These are phyloP conservation scores for Cerioporus squamosus DNA, from an alignment of 1,284 basidiomycete genomes.

Conservation along the genomic window DNA sequence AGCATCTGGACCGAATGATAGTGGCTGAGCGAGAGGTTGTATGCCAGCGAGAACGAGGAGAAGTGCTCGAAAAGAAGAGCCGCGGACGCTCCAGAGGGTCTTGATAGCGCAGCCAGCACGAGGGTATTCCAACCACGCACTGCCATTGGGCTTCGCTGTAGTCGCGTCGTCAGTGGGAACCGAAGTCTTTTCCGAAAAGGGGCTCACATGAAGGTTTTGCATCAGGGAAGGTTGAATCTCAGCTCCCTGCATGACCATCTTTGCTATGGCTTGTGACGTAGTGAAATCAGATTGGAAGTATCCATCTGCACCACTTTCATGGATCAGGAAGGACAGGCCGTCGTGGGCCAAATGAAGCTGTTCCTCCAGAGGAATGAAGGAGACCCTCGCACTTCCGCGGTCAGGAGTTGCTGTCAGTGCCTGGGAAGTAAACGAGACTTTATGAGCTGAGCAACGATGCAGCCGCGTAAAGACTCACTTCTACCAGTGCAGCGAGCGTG, in stretches of 20 bases:
- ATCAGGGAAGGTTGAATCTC: constrained; percentile 30
- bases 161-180: neutral
- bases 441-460: neutral
- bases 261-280: constrained; percentile 54
- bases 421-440: constrained; percentile 11
- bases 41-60: constrained; percentile 49
- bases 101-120: constrained; percentile 53
- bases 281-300: constrained; percentile 55
- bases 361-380: constrained; percentile 25
- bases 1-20: constrained; percentile 27
- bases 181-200: too few relatives aligned
- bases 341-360: constrained; percentile 50
- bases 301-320: constrained; percentile 48
- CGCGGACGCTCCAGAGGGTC: constrained; percentile 43
- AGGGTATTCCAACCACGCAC: constrained; percentile 70
- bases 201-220: constrained; percentile 25
- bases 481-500: constrained; percentile 54
- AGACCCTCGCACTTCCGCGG: constrained; percentile 11
- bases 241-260: constrained; percentile 53
- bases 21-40: constrained; percentile 45
- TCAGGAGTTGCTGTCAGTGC: constrained; percentile 24
- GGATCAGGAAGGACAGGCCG: constrained; percentile 56
- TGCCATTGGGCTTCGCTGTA: constrained; percentile 46
- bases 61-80: constrained; percentile 53
- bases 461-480: constrained; percentile 40